A percentile compares a stretch with the other conserved stretches of the same genome.
phyloP scores from a whole-genome alignment of 2,329 filamentous ascomycete genomes.

The Plectosphaerella sp. region DNA sequence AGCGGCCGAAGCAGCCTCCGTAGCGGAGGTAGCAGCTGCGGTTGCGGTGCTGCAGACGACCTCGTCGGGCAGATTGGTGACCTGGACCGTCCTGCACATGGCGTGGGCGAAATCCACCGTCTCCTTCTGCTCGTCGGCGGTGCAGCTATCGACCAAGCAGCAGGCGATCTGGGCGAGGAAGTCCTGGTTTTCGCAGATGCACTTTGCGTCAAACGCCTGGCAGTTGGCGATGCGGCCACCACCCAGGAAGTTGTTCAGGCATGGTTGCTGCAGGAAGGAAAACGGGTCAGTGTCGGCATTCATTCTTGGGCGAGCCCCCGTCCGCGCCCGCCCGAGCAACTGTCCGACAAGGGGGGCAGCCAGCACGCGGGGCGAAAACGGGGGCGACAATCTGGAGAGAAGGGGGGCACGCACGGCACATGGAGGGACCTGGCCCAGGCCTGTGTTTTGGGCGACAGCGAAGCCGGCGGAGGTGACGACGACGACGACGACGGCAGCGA shows the following conservation, averaged over 20 bases:
- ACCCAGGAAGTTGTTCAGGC: conserved; percentile 26
- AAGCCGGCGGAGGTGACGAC: conserved; percentile 22
- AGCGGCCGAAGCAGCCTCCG: neutral
- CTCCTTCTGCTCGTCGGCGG: conserved; percentile 21
- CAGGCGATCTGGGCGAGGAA: conserved; percentile 37
- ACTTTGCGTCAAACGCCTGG: conserved; percentile 29
- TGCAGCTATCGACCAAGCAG: conserved; percentile 32
- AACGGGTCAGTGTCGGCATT: conserved; percentile 14
- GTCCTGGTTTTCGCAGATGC: conserved; percentile 34
- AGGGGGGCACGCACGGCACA: conserved; percentile 30
- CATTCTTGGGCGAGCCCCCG: neutral
- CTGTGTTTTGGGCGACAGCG: conserved; percentile 25
- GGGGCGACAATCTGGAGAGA: neutral
- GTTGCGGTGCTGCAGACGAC: conserved; percentile 26
- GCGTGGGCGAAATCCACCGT: conserved; percentile 31
- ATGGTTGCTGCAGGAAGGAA: conserved; percentile 14
- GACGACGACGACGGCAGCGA: conserved; percentile 22
- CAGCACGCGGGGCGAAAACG: neutral
- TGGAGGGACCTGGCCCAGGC: conserved; percentile 21
- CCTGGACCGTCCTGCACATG: conserved; percentile 31
- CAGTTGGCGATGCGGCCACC: conserved; percentile 31
- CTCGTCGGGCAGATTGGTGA: conserved; percentile 26
- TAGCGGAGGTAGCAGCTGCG: conserved; percentile 1
- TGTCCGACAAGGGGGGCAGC: neutral
- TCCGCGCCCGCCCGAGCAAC: neutral